These are phyloP conservation scores for Neoscytalidium dimidiatum DNA, from an alignment of 2,329 filamentous ascomycete species.

Conservation along the genomic window DNA sequence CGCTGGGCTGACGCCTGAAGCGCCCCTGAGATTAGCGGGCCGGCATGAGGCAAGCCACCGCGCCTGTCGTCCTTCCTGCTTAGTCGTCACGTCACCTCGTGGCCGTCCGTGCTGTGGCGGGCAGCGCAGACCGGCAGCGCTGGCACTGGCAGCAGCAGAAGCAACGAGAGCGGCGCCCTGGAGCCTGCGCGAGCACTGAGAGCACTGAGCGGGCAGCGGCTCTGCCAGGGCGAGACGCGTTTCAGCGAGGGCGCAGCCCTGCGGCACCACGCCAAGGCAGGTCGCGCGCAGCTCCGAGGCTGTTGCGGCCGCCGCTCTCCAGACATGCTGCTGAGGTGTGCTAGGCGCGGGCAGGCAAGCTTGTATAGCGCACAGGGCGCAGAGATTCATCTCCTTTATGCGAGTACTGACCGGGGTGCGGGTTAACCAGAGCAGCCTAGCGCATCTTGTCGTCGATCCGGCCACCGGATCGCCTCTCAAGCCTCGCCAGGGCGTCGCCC, in stretches of 20 bases:
- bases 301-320: not conserved
- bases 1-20: slow-evolving; percentile 15
- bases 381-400: slow-evolving; percentile 12
- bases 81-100: slow-evolving; percentile 6
- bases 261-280: not conserved
- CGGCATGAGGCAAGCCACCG: slow-evolving; percentile 4
- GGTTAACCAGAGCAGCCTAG: not conserved
- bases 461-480: slow-evolving; percentile 8
- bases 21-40: slow-evolving; percentile 15
- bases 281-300: slow-evolving; percentile 8
- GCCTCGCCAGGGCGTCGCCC: slow-evolving; percentile 17
- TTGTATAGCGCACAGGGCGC: slow-evolving; percentile 1
- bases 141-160: not conserved
- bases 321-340: slow-evolving; percentile 2
- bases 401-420: not conserved
- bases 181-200: not conserved
- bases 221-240: not conserved
- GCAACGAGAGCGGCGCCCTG: not conserved
- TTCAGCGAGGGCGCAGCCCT: not conserved
- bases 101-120: not conserved
- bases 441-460: slow-evolving; percentile 14
- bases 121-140: not conserved
- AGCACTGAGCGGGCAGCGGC: not conserved
- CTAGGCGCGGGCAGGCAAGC: not conserved
- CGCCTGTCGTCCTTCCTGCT: slow-evolving; percentile 7